Evolutionary conservation across 225 moss, liverwort and hornwort genomes (phyloP).

Genomic region (Sphagnum contortum): DNA sequence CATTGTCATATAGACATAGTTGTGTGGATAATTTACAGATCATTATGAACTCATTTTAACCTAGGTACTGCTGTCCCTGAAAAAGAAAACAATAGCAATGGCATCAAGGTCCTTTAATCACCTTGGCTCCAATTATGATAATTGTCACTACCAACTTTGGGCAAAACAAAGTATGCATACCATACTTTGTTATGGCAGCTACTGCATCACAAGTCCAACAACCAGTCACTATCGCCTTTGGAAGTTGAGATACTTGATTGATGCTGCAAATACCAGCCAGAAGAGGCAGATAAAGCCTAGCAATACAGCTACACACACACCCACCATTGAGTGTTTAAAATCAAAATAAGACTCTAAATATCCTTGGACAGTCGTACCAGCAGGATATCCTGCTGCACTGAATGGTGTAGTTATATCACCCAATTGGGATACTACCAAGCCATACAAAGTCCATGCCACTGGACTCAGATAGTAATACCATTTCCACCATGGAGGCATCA

Average conservation of each 20-base stretch:
- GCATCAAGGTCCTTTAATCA: no score
- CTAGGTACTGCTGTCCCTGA: no score
- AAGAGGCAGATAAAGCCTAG: constrained; percentile 44
- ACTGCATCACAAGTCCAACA: no score
- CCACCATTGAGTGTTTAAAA: constrained; percentile 60
- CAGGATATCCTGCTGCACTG: constrained; percentile 17
- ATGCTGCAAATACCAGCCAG: constrained; percentile 71
- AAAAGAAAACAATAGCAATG: no score
- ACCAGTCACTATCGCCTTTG: constrained; percentile 45
- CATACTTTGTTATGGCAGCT: no score
- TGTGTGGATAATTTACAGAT: no score
- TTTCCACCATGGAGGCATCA: constrained; percentile 74
- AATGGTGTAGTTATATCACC: constrained; percentile 50
- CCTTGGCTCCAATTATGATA: no score
- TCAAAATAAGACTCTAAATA: constrained; percentile 63
- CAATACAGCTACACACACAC: constrained; percentile 58
- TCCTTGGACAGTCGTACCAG: constrained; percentile 12
- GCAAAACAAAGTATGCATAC: no score
- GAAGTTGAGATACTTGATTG: constrained; percentile 85
- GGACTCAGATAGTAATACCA: constrained; percentile 94
- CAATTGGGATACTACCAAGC: constrained; percentile 74
- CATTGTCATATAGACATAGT: no score
- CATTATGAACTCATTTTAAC: no score
- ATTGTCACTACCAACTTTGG: no score
- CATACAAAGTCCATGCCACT: constrained; percentile 84